Evolutionary conservation across 192 early-diverging fungal species (phyloP).

Genomic region (Mortierella alpina): DNA sequence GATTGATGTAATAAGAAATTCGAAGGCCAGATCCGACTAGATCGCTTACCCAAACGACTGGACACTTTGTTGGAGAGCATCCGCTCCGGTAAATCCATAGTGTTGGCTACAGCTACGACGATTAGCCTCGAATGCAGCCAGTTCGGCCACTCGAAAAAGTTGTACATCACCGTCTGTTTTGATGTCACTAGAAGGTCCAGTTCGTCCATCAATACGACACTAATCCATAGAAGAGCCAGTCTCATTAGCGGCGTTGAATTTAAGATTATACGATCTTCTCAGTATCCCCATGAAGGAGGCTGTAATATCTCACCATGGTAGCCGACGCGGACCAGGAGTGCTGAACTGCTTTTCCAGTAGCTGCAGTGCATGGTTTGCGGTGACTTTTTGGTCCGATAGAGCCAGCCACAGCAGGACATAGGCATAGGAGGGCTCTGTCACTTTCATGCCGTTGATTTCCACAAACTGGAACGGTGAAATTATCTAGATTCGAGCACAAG

Average conservation of each 20-base stretch:
- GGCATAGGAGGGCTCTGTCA: constrained; percentile 90
- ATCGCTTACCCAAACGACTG: constrained; percentile 79
- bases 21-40: background rate
- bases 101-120: constrained; percentile 97
- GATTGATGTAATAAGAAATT: background rate
- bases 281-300: background rate
- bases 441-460: constrained; percentile 98
- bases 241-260: background rate
- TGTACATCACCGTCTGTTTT: constrained; percentile 95
- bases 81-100: constrained; percentile 97
- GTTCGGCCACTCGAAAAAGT: constrained; percentile 98
- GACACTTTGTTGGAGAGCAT: constrained; percentile 90
- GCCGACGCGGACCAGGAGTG: constrained; percentile 57
- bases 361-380: constrained; percentile 79
- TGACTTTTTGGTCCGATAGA: constrained; percentile 70
- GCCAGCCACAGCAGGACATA: constrained; percentile 88
- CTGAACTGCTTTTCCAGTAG: constrained; percentile 81
- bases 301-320: constrained; percentile 50
- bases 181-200: constrained; percentile 93
- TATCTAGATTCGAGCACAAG: constrained; percentile 41
- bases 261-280: background rate
- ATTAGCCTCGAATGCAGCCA: constrained; percentile 84
- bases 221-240: constrained; percentile 24
- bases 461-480: constrained; percentile 86
- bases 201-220: constrained; percentile 97